phyloP scores from a whole-genome alignment of 2,329 filamentous ascomycete species.

The Aphanocladium album region DNA sequence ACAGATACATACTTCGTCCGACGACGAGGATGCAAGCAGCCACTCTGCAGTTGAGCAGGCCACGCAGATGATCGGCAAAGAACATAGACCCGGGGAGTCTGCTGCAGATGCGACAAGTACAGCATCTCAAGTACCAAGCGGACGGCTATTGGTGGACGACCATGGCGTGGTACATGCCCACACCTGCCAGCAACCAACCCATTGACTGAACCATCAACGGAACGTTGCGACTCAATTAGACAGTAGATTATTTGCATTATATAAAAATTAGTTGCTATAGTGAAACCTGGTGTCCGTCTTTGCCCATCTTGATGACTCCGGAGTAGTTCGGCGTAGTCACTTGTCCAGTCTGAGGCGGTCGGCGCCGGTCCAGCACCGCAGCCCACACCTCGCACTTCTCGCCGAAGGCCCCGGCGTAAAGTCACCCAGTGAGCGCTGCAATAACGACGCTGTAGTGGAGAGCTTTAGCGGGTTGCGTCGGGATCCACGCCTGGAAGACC shows the following conservation, averaged over 20 bases:
- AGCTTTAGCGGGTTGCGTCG: constrained; percentile 7
- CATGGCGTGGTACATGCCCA: neutral
- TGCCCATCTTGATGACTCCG: neutral
- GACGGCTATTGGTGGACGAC: neutral
- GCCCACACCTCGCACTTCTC: constrained; percentile 4
- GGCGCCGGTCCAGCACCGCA: neutral
- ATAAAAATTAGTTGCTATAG: neutral
- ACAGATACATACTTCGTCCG: constrained; percentile 20
- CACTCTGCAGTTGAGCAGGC: constrained; percentile 18
- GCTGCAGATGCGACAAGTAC: neutral
- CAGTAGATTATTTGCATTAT: neutral
- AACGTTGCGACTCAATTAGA: neutral
- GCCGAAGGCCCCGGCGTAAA: constrained; percentile 2
- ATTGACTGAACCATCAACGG: neutral
- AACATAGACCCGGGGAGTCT: neutral
- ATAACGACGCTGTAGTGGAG: neutral
- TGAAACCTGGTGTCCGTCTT: neutral
- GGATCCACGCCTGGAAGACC: constrained; percentile 1
- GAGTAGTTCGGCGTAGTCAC: constrained; percentile 11
- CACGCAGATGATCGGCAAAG: constrained; percentile 21
- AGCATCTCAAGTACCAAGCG: neutral
- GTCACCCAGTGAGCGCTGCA: neutral
- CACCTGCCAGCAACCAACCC: neutral
- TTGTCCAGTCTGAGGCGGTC: neutral
- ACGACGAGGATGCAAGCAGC: constrained; percentile 16